Conservation (phyloP, 1,284 basidiomycete genomes). For the Sporisorium reilianum region DNA sequence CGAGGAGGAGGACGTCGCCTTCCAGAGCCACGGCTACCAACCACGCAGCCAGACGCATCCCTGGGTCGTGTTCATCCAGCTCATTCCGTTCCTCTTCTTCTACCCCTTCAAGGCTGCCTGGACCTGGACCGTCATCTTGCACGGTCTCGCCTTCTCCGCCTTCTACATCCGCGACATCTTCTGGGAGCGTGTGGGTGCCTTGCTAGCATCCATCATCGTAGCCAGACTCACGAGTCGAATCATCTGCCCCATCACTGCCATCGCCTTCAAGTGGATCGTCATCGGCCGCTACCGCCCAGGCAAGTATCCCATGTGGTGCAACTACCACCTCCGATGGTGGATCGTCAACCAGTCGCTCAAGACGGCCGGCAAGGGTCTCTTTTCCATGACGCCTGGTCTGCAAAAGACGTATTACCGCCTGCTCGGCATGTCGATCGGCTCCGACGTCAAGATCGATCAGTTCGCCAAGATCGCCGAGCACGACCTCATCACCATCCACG, state of each 20-base stretch:
- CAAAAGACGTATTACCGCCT: constrained; percentile 67
- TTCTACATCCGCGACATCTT: constrained; percentile 68
- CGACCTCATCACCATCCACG: constrained; percentile 69
- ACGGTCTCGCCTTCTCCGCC: constrained; percentile 68
- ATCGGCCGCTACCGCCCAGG: constrained; percentile 68
- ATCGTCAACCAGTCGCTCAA: constrained; percentile 69
- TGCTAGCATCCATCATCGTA: constrained; percentile 65
- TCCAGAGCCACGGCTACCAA: constrained; percentile 66
- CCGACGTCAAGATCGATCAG: constrained; percentile 65
- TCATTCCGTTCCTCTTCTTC: constrained; percentile 67
- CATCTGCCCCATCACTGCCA: constrained; percentile 68
- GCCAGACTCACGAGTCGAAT: constrained; percentile 68
- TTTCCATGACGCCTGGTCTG: constrained; percentile 61
- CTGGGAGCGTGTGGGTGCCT: constrained; percentile 68
- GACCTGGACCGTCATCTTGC: constrained; percentile 69
- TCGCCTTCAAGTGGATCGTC: constrained; percentile 69
- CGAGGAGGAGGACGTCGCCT: constrained; percentile 61
- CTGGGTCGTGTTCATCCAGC: constrained; percentile 65
- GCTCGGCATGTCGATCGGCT: constrained; percentile 67
- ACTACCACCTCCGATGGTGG: constrained; percentile 69
- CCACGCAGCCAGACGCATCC: constrained; percentile 67
- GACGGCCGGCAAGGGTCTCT: constrained; percentile 67
- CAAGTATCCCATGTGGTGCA: constrained; percentile 69
- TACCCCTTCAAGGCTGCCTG: constrained; percentile 69
- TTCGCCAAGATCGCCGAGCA: constrained; percentile 65